Conservation (phyloP, 768 basidiomycete genomes). For the Termitomyces sp. region DNA sequence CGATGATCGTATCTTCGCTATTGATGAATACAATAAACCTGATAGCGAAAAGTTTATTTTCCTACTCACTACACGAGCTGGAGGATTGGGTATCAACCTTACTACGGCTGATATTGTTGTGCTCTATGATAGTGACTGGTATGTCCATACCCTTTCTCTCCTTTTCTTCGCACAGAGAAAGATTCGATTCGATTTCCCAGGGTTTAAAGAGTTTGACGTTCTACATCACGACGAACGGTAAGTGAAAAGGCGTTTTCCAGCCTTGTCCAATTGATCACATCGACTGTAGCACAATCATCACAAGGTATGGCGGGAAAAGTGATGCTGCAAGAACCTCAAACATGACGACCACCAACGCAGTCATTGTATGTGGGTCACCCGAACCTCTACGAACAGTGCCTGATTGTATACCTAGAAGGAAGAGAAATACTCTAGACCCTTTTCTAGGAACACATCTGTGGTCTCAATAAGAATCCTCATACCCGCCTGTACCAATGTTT, state of each 20-base stretch:
- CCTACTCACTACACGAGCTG: slow-evolving; percentile 92
- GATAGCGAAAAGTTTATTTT: slow-evolving; percentile 96
- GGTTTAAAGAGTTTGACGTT: neutral
- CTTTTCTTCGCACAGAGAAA: neutral
- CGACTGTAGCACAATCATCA: neutral
- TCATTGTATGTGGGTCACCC: neutral
- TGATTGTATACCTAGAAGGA: neutral
- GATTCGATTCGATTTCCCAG: neutral
- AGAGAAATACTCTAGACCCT: slow-evolving; percentile 12
- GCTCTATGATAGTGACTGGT: slow-evolving; percentile 97
- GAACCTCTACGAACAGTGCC: neutral
- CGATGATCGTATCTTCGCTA: slow-evolving; percentile 91
- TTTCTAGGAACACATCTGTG: slow-evolving; percentile 12
- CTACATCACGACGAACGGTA: neutral
- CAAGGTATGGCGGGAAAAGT: neutral
- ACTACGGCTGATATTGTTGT: slow-evolving; percentile 94
- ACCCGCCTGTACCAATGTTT: slow-evolving; percentile 14
- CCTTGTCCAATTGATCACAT: neutral
- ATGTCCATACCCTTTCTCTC: slow-evolving; percentile 12
- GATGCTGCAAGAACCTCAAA: neutral
- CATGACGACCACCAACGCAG: no score
- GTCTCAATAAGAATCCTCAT: slow-evolving; percentile 15
- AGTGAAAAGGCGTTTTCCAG: neutral
- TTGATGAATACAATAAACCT: slow-evolving; percentile 97
- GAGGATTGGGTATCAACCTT: slow-evolving; percentile 95